Base-by-base conservation (phyloP, 129 eudicot genomes). In the Pseudognaphalium luteoalbum region DNA sequence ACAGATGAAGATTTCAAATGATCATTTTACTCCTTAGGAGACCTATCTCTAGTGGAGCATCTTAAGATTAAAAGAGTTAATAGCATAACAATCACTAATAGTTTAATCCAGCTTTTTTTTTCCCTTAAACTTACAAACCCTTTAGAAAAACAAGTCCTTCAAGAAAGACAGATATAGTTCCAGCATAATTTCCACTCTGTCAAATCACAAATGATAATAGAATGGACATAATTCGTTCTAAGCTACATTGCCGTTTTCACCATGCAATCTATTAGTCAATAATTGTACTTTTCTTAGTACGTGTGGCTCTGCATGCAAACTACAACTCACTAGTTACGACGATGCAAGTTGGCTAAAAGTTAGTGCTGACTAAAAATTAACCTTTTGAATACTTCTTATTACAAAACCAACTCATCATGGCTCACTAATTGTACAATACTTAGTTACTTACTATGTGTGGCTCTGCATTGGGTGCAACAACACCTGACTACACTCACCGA, bases 291-390 rank as follows among this genome's bases (percentile, higher is more conserved):
- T 19, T 56, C 61, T 56, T 56, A 56, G 25, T 17, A 56, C n/a
- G 61, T 56, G 61, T n/a, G 25, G 25, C 25, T 47, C 54, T 56
- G 61, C 25, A n/a, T 5, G 11, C 61, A n/a, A 56, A 56, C 28
- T 25, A 56, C 11, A 25, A 25, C 25, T 47, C 60, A 25, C 39
- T 69, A 25, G 12, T 25, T 44, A 52, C 16, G 7, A 69, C 7
- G 10, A 69, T 15, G 47, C 59, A 69, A 42, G 60, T 69, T 47
- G 34, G 59, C 58, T 51, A 69, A 10, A 67, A 67, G 21, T 16
- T 56, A 67, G 54, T 17, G 33, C 20, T 20, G 19, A 25, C 73
- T 68, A 68, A 14, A 41, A 44, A 39, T 41, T 68, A 41, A 25
- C 73, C 56, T 68, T 41, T 4, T 41, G 7, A 68, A 41, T 41